phyloP scores from a whole-genome alignment of 371 early-diverging fungal species.

The Mortierella sp. region DNA sequence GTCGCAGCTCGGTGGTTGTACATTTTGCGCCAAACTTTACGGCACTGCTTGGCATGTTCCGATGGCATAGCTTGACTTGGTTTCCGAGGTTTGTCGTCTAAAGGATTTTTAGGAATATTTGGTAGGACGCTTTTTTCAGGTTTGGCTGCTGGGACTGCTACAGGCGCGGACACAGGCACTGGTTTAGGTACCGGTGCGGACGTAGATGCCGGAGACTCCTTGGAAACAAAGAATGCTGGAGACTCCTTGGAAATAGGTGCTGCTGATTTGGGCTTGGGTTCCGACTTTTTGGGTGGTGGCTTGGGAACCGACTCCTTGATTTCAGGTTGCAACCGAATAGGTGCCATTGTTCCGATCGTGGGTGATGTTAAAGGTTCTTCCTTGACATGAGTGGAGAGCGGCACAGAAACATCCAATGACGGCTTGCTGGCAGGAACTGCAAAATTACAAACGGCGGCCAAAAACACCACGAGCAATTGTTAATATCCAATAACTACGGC shows the following conservation, averaged over 20 bases:
- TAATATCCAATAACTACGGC: neutral
- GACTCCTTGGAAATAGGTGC: slow-evolving; percentile 12
- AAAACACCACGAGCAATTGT: neutral
- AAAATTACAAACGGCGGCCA: neutral
- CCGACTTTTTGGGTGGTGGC: slow-evolving; percentile 24
- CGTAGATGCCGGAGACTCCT: neutral
- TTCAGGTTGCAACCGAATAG: slow-evolving; percentile 6
- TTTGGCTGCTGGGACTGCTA: neutral
- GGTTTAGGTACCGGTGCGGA: neutral
- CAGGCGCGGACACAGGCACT: neutral
- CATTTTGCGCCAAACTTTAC: slow-evolving; percentile 41
- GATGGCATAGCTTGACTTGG: slow-evolving; percentile 19
- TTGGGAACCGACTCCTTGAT: slow-evolving; percentile 10
- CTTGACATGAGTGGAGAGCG: slow-evolving; percentile 20
- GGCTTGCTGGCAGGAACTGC: neutral
- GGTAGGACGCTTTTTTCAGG: slow-evolving; percentile 9
- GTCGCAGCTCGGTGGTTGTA: slow-evolving; percentile 19
- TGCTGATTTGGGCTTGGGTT: slow-evolving; percentile 28
- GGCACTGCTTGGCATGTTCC: slow-evolving; percentile 36
- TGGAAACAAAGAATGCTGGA: slow-evolving; percentile 10
- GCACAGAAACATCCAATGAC: neutral
- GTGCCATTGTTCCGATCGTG: slow-evolving; percentile 5
- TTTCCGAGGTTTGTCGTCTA: slow-evolving; percentile 23
- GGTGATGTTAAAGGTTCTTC: slow-evolving; percentile 44
- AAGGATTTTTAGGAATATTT: neutral